Base-by-base conservation (phyloP, 2,329 filamentous ascomycete species). In the Monilinia fructigena region DNA sequence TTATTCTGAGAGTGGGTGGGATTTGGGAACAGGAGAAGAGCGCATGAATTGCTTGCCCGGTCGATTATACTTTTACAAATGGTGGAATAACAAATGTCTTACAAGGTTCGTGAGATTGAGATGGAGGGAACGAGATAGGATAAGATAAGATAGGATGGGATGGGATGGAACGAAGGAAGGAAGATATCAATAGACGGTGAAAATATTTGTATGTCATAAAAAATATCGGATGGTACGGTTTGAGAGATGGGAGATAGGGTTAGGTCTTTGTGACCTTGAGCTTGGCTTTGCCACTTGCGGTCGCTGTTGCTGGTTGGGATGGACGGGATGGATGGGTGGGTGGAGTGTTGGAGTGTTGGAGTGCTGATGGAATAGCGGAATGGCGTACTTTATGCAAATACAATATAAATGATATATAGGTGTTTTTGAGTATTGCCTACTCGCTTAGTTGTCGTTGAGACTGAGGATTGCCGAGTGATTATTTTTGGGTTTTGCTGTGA, bases 1-100 rank as follows among this genome's bases (percentile, higher is more conserved):
- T 63, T 42, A n/a, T 55, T 55, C 20, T 63, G 35, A 6, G n/a
- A 16, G 53, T 55, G 20, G 38, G 35, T 54, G 31, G 38, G 47
- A 4, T 28, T 23, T n/a, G 48, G 38, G 12, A n/a, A 40, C 55
- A 28, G 35, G 60, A n/a, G n/a, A 4, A 28, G n/a, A 55, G 14
- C 18, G 23, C 16, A 63, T 20, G 47, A 23, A 26, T 63, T 40
- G n/a, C 11, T 40, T 40, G 31, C 31, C 26, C 28, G 60, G 35
- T 54, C 50, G 47, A 54, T 38, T 52, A 54, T 62, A 62, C 47
- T 38, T 52, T 40, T 62, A 62, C 47, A 62, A 60, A 50, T 52
- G 59, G 23, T 62, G 26, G 31, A 42, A 40, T 14, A 40, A 26
- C 4, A n/a, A 53, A 54, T 40, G 20, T 26, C 31, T 53, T 52